These are phyloP conservation scores for Brassica cretica DNA, from an alignment of 345 rosid genomes.

Conservation along the genomic window DNA sequence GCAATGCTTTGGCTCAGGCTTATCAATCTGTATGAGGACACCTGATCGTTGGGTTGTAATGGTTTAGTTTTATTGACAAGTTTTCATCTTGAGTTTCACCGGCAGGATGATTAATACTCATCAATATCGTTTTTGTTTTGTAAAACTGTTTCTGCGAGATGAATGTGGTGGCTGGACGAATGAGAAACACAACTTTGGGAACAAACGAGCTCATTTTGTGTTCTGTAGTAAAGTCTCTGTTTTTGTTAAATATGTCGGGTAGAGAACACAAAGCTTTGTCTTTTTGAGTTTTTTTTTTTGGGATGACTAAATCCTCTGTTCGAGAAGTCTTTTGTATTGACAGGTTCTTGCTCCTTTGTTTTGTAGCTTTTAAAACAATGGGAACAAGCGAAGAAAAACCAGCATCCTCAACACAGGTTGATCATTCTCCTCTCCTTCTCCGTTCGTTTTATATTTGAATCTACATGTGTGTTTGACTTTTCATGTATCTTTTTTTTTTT, in stretches of 20 bases:
- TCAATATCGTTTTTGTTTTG: too few relatives aligned
- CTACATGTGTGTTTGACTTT: not conserved
- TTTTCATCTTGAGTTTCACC: too few relatives aligned
- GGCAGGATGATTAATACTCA: too few relatives aligned
- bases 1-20: too few relatives aligned
- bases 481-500: not conserved
- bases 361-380: conserved; percentile 35
- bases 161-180: too few relatives aligned
- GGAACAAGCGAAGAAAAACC: conserved; percentile 83
- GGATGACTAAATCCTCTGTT: not conserved
- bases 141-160: too few relatives aligned
- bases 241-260: not conserved
- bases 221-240: conserved; percentile 10
- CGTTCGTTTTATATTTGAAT: not conserved
- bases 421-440: not conserved
- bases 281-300: not conserved
- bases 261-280: not conserved
- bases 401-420: conserved; percentile 71
- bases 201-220: not conserved
- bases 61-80: too few relatives aligned
- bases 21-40: too few relatives aligned
- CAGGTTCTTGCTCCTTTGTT: not conserved
- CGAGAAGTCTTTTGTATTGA: not conserved
- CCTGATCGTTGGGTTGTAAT: too few relatives aligned
- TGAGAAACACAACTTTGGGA: too few relatives aligned